phyloP scores from a whole-genome alignment of 2,329 filamentous ascomycete species.

The Apiospora hydei region DNA sequence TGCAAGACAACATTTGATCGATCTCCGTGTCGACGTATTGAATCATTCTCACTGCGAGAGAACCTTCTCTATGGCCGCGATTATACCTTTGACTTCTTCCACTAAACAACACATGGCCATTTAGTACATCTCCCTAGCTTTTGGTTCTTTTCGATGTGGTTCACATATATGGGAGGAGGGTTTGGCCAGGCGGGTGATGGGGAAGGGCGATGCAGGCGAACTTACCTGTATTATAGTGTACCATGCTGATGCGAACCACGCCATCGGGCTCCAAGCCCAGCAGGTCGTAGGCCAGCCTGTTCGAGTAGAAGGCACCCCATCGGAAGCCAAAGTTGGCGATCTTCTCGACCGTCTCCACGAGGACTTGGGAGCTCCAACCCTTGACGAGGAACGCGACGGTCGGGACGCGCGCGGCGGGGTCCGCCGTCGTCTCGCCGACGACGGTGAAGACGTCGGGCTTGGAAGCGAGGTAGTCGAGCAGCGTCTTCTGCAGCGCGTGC shows the following conservation, averaged over 20 bases:
- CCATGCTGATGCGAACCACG: constrained; percentile 73
- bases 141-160: not conserved
- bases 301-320: constrained; percentile 74
- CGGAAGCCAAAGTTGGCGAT: constrained; percentile 66
- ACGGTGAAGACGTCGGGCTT: constrained; percentile 60
- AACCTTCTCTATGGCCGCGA: constrained; percentile 25
- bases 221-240: constrained; percentile 70
- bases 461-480: constrained; percentile 65
- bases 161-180: not conserved
- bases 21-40: not conserved
- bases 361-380: constrained; percentile 60
- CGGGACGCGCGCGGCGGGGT: constrained; percentile 61
- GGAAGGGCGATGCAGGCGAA: not conserved
- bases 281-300: constrained; percentile 66
- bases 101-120: constrained; percentile 18
- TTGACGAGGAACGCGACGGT: constrained; percentile 72
- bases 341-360: constrained; percentile 69
- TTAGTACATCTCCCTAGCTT: not conserved
- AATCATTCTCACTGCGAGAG: not conserved
- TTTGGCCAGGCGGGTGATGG: not conserved
- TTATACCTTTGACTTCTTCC: constrained; percentile 28
- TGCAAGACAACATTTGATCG: not conserved
- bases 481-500: constrained; percentile 60
- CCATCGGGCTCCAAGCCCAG: constrained; percentile 66
- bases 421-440: constrained; percentile 60